A percentile compares a stretch with the other conserved stretches of the same genome.
phyloP scores from a whole-genome alignment of 78 protist genomes.

The Isochrysis galbana region DNA sequence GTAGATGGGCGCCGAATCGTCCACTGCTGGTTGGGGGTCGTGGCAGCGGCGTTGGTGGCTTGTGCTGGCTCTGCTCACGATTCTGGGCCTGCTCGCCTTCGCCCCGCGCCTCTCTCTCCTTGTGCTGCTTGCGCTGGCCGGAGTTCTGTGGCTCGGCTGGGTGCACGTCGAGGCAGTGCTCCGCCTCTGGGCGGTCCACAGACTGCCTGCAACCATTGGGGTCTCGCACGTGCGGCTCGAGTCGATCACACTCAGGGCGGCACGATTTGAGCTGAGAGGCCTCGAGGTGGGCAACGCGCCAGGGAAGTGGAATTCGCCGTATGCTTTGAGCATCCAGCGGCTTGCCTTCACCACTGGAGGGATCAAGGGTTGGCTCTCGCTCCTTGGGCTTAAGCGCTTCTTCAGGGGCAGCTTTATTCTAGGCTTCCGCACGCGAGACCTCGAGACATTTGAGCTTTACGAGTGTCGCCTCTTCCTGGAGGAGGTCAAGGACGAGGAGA shows the following conservation, averaged over 20 bases:
- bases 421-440: background rate
- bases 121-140: background rate
- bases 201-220: background rate
- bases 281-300: background rate
- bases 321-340: background rate
- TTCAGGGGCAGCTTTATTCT: background rate
- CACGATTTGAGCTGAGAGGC: background rate
- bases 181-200: background rate
- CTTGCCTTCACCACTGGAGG: background rate
- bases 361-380: background rate
- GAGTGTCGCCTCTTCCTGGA: background rate
- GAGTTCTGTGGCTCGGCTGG: background rate
- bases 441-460: background rate
- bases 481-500: background rate
- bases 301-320: background rate
- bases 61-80: background rate
- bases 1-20: too few relatives aligned
- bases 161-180: background rate
- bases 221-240: background rate
- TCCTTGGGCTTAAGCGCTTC: background rate
- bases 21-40: too few relatives aligned
- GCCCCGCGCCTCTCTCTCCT: background rate
- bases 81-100: background rate
- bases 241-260: background rate
- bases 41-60: too few relatives aligned